Conservation (phyloP, 768 basidiomycete species). For the Suillus cothurnatus region DNA sequence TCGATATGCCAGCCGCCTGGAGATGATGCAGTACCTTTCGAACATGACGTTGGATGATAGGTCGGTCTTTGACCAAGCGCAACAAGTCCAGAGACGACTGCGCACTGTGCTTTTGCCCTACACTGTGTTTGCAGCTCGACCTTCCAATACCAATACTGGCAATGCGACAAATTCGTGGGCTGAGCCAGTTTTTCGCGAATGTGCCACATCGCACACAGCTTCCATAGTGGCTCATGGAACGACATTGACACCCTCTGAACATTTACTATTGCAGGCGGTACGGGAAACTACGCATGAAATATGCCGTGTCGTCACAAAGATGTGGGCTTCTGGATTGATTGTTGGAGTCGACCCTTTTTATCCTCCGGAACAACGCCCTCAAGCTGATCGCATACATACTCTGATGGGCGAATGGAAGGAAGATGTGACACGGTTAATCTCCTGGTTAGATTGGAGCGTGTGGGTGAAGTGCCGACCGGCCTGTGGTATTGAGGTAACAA, state of each 20-base stretch:
- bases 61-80: slow-evolving; percentile 8
- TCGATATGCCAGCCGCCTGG: slow-evolving; percentile 44
- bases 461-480: slow-evolving; percentile 24
- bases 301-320: slow-evolving; percentile 19
- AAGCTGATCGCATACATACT: neutral
- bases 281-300: slow-evolving; percentile 20
- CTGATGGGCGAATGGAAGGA: slow-evolving; percentile 15
- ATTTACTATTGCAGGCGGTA: slow-evolving; percentile 15
- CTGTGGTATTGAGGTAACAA: slow-evolving; percentile 15
- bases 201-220: slow-evolving; percentile 14
- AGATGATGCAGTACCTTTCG: slow-evolving; percentile 41
- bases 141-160: neutral
- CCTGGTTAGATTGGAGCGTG: slow-evolving; percentile 25
- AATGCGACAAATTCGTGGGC: slow-evolving; percentile 14
- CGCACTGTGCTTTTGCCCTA: slow-evolving; percentile 19
- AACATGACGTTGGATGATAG: slow-evolving; percentile 20
- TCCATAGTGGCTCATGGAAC: slow-evolving; percentile 1
- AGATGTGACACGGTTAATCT: slow-evolving; percentile 16
- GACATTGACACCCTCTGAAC: slow-evolving; percentile 15
- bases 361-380: neutral
- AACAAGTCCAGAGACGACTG: slow-evolving; percentile 19
- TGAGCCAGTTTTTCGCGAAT: slow-evolving; percentile 12
- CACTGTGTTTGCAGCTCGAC: slow-evolving; percentile 9
- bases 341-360: slow-evolving; percentile 11
- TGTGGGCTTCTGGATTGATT: slow-evolving; percentile 21